Evolutionary conservation across 1,139 yeast genomes (phyloP).

Genomic region (Pichia sp.): DNA sequence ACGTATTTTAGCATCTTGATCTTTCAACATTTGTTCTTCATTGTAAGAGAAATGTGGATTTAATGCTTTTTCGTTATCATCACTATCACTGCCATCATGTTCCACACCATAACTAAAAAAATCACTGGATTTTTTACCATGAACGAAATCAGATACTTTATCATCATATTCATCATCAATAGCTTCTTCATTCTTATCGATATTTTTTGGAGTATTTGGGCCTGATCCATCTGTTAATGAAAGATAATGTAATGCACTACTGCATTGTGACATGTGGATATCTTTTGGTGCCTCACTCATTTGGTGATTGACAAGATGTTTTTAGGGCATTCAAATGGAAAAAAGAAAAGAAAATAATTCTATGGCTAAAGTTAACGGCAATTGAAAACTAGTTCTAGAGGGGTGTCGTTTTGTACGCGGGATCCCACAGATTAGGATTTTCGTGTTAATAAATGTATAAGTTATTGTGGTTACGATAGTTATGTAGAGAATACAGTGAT

Average conservation of each 20-base stretch:
- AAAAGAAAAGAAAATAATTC: no score
- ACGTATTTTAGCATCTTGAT: conserved; percentile 62
- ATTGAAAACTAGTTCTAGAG: no score
- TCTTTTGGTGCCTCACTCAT: background rate
- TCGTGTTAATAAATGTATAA: no score
- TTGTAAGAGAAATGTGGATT: conserved; percentile 51
- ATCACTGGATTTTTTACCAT: conserved; percentile 1
- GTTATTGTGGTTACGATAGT: background rate
- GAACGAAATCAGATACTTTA: background rate
- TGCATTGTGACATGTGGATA: background rate
- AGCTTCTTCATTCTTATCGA: background rate
- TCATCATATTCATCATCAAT: conserved; percentile 1
- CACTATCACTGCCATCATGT: conserved; percentile 2
- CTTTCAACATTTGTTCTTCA: conserved; percentile 62
- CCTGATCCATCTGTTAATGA: conserved; percentile 5
- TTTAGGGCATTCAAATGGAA: no score
- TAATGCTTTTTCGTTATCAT: conserved; percentile 23
- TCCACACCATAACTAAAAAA: conserved; percentile 5
- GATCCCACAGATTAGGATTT: no score
- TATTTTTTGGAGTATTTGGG: background rate
- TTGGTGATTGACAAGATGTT: background rate
- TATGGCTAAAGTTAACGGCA: no score
- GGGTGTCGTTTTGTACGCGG: no score
- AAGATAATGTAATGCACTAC: background rate
- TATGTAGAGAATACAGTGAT: no score